Evolutionary conservation across 352 stramenopile genomes (phyloP), one percentile per base, ranked within the genome.

Genomic region (Globisporangium alternatum): DNA sequence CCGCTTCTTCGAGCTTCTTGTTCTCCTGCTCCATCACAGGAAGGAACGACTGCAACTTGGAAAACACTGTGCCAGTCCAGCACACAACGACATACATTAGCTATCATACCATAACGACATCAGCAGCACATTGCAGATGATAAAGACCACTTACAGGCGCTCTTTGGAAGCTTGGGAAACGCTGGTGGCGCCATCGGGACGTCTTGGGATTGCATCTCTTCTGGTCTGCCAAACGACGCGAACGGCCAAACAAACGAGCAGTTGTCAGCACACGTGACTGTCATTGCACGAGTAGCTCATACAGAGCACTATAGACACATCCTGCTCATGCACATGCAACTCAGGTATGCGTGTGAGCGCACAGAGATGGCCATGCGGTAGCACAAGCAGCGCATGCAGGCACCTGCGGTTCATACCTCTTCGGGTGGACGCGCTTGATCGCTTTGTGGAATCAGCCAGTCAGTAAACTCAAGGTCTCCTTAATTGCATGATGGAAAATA

Each of bases 11-110:
- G 41, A 93, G 71, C 66, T 88, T 88, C 62, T 88, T 80, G 74
- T 93, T 93, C 60, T 93, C 81, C 49, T 77, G 69, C 17, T 78
- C 85, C 70, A 93, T 88, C 65, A 84, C 65, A 0, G 85, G 85
- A 43, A 93, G 65, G 55, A 93, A 93, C 49, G 82, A 74, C 65
- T 93, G 78, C 15, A 93, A 67, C 54, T 75, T 83, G n/a, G 77
- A 80, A 49, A 93, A 81, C 63, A 93, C 85, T 91, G 57, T 17
- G 28, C 15, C 4, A 15, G 5, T 2, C 10, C 31, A 47, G 60
- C 31, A 52, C 52, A 45, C 33, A 60, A 28, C 44, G 5, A 41
- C 28, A 66, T 17, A 19, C 3, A 59, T 43, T 49, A 48, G 43
- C 2, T 22, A 25, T 48, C 43, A 70, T 21, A 25, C 19, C 10